A percentile compares a stretch with the other conserved stretches of the same genome.
Conservation (phyloP, 768 basidiomycete genomes). For the Phallus indusiatus region DNA sequence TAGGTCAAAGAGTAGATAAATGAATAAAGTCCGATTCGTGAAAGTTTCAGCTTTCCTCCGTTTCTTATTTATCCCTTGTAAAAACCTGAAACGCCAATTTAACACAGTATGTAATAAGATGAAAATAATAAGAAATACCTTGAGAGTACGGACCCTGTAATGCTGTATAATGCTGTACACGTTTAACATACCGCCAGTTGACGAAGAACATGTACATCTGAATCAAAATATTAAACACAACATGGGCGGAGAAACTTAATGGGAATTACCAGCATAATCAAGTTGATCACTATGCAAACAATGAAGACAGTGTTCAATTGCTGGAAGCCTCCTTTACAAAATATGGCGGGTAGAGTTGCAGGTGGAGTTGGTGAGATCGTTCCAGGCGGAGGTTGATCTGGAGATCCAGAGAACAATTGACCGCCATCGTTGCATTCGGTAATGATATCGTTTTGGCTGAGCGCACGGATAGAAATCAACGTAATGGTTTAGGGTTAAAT, state of each 20-base stretch:
- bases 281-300: constrained; percentile 49
- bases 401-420: constrained; percentile 28
- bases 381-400: constrained; percentile 26
- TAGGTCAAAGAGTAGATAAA: neutral
- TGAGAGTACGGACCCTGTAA: constrained; percentile 49
- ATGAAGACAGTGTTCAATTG: constrained; percentile 60
- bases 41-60: neutral
- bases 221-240: constrained; percentile 7
- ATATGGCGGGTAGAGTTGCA: constrained; percentile 39
- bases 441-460: constrained; percentile 54
- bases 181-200: constrained; percentile 63
- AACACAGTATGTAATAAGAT: neutral
- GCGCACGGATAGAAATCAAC: neutral
- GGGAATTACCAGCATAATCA: constrained; percentile 53
- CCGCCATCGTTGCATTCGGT: constrained; percentile 73
- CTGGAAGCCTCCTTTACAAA: constrained; percentile 52
- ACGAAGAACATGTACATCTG: constrained; percentile 73
- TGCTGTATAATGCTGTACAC: constrained; percentile 53
- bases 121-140: neutral
- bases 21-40: neutral
- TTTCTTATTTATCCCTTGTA: too few species aligned
- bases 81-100: neutral
- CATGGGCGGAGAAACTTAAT: constrained; percentile 1
- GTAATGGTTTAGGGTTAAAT: constrained; percentile 1
- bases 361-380: constrained; percentile 33